Evolutionary conservation across 331 rosid species (phyloP).

Genomic region (Quercus lobata): DNA sequence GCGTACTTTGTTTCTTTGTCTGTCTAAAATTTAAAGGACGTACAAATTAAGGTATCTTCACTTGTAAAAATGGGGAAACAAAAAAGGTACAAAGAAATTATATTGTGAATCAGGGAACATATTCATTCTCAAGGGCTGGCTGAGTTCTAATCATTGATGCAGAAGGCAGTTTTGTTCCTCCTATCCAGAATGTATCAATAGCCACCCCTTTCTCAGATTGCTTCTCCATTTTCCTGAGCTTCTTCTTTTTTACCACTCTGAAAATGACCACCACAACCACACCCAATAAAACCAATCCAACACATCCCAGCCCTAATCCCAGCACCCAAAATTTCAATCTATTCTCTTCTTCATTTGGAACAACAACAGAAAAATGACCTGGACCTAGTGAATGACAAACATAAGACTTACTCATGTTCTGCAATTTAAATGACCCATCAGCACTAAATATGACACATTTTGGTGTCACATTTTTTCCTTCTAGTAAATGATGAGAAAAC

Average conservation of each 20-base stretch:
- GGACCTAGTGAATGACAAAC: slow-evolving; percentile 33
- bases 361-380: slow-evolving; percentile 66
- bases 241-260: slow-evolving; percentile 38
- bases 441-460: slow-evolving; percentile 52
- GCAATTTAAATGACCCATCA: slow-evolving; percentile 42
- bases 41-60: slow-evolving; percentile 1
- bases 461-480: slow-evolving; percentile 29
- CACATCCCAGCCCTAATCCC: slow-evolving; percentile 45
- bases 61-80: slow-evolving; percentile 14
- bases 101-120: slow-evolving; percentile 16
- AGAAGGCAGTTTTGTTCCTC: slow-evolving; percentile 71
- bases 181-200: slow-evolving; percentile 70
- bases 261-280: slow-evolving; percentile 20
- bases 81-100: neutral
- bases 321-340: slow-evolving; percentile 34
- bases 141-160: slow-evolving; percentile 78
- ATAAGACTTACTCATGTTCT: slow-evolving; percentile 38
- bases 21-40: slow-evolving; percentile 12
- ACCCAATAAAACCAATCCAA: slow-evolving; percentile 39
- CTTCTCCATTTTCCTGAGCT: slow-evolving; percentile 48
- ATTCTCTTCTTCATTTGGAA: slow-evolving; percentile 31
- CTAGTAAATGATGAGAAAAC: slow-evolving; percentile 24
- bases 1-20: neutral
- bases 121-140: slow-evolving; percentile 57
- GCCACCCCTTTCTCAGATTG: slow-evolving; percentile 51